Base-by-base conservation (phyloP, 768 basidiomycete genomes). In the Fomitopsis pulvina region DNA sequence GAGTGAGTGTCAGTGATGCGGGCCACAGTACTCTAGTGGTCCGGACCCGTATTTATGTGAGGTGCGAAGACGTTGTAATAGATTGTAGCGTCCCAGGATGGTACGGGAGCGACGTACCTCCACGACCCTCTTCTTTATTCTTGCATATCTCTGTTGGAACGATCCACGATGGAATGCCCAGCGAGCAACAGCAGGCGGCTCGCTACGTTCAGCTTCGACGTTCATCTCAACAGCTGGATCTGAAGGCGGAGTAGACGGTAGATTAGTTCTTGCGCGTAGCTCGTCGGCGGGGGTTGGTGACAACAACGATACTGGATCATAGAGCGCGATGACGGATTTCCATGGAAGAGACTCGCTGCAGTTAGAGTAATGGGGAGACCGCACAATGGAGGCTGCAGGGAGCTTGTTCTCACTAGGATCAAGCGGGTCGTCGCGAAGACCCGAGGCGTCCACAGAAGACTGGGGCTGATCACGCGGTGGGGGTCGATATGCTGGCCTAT, bases 101-200 rank as follows among this genome's bases (percentile, higher is more conserved):
- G 20, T 24, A 27, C 3, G 9, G 3, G 20, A 10, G 18, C 14
- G 41, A 48, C 56, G 47, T 27, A 60, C 58, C 52, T 53, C 46
- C 0, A 43, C 51, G 16, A 55, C 39, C 5, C 52, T 49, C 11
- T 37, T 43, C 1, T 53, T 44, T 2, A 55, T 49, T 21, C 5
- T 16, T 4, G 42, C 37, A 16, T 57, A 59, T 26, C 56, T 45
- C 8, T 10, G 6, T 14, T 30, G 14, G 11, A 54, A 11, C 42
- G 27, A 29, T 52, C 18, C 34, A 16, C 45, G 37, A 56, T 48
- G 2, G 20, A 20, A n/a, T n/a, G n/a, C n/a, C n/a, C n/a, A n/a
- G n/a, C n/a, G n/a, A n/a, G n/a, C n/a, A n/a, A n/a, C n/a, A n/a
- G n/a, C n/a, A 11, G 3, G 29, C 5, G 29, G n/a, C 3, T 11